Evolutionary conservation across 2,329 filamentous ascomycete species (phyloP), one percentile per base, ranked within the genome.

Genomic region (Ophiocordyceps unilateralis): DNA sequence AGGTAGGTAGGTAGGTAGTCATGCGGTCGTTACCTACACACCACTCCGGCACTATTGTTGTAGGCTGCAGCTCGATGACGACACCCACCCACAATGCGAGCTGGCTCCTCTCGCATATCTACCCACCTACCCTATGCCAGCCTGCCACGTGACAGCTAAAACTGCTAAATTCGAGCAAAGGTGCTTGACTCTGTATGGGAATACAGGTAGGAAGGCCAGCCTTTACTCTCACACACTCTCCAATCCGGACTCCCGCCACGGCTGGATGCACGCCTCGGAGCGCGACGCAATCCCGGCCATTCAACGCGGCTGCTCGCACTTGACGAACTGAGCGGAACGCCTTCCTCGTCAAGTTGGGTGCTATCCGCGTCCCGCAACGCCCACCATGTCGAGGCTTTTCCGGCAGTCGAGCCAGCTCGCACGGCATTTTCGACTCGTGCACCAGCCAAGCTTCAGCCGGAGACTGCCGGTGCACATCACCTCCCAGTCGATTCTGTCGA

Each of bases 361-460:
- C 17, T 36, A 9, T 19, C 32, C 32, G 32, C 10, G 50, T 58
- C 55, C 58, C 59, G 58, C 53, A 53, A 43, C 48, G 49, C 49
- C 51, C 50, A 53, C 58, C 62, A 83, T 83, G 79, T 77, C 76
- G 59, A 74, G 74, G 54, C 66, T 79, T 55, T 64, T 82, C 51
- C 74, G 78, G 59, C 75, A 76, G 60, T 72, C 78, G 59, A 74
- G 75, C 66, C 72, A 75, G 59, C 64, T 83, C 58, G 74, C 75
- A 63, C 71, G 73, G 59, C 67, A 76, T 55, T 72, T 74, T 46
- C 72, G 71, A 59, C 64, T 70, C 51, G 69, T 69, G 50, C 64
- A 72, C 55, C 68, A 70, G 55, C 62, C 65, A 53, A 61, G 70
- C 47, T 60, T 70, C 43, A 66, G 68, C 54, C 62, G 66, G 48